phyloP scores from a whole-genome alignment of 2,329 filamentous ascomycete species.

The Chalara sp. region DNA sequence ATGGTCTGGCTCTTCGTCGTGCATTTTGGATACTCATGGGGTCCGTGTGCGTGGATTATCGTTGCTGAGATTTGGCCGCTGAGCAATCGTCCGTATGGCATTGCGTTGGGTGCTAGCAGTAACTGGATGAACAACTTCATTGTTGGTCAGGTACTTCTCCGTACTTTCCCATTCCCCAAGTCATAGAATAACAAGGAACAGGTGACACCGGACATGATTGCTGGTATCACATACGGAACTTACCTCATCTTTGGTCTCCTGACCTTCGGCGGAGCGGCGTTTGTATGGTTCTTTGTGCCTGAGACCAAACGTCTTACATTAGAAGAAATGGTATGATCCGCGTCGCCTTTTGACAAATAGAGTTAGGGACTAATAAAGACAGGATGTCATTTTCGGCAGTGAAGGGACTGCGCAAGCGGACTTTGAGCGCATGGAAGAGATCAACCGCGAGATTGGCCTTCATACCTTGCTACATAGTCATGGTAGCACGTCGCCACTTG shows the following conservation, averaged over 20 bases:
- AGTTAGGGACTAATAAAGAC: too few relatives aligned
- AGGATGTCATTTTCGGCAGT: constrained; percentile 58
- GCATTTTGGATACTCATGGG: constrained; percentile 72
- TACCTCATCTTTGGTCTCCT: constrained; percentile 65
- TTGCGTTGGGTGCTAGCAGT: constrained; percentile 58
- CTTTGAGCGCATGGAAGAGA: constrained; percentile 64
- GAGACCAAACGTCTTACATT: constrained; percentile 47
- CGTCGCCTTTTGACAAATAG: too few relatives aligned
- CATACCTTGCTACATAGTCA: constrained; percentile 16
- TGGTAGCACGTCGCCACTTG: not conserved
- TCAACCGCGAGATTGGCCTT: constrained; percentile 63
- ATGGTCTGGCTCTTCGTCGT: constrained; percentile 73
- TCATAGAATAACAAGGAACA: constrained; percentile 29
- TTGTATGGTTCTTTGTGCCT: constrained; percentile 43
- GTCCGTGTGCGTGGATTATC: constrained; percentile 68
- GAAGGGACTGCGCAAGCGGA: constrained; percentile 62
- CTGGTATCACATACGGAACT: constrained; percentile 59
- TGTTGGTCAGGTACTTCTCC: constrained; percentile 55
- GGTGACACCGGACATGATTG: constrained; percentile 62
- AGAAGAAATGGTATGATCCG: constrained; percentile 38
- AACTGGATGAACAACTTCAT: constrained; percentile 60
- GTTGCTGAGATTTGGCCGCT: constrained; percentile 71
- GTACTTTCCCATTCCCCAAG: not conserved
- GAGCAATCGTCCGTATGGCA: constrained; percentile 62
- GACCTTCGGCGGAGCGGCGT: constrained; percentile 53